Conservation (phyloP, 331 rosid species). For the Stylosanthes scabra region DNA sequence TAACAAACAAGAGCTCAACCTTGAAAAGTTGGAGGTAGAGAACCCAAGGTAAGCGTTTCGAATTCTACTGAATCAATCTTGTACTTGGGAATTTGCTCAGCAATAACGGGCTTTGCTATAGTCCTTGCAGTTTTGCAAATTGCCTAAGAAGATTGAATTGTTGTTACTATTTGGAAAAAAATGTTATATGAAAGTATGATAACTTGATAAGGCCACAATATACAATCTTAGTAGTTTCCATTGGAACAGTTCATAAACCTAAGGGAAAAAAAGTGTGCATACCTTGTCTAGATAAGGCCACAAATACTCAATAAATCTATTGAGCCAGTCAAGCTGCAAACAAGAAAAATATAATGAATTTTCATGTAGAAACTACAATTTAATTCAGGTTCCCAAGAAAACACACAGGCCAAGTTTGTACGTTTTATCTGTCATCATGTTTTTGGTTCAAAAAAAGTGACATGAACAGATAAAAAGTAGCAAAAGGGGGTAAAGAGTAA, state of each 20-base stretch:
- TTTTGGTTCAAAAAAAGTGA: no score
- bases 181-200: not conserved
- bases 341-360: slow-evolving; percentile 24
- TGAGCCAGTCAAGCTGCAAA: slow-evolving; percentile 89
- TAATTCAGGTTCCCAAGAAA: no score
- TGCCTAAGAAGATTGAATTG: slow-evolving; percentile 59
- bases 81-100: slow-evolving; percentile 91
- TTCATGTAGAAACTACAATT: no score
- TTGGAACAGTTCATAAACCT: slow-evolving; percentile 3
- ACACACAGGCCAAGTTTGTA: no score
- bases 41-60: slow-evolving; percentile 73
- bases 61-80: slow-evolving; percentile 91
- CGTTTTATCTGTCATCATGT: no score
- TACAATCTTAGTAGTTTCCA: slow-evolving; percentile 1
- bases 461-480: not conserved
- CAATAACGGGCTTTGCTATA: slow-evolving; percentile 87
- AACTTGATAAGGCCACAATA: not conserved
- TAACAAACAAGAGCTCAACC: slow-evolving; percentile 50
- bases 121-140: slow-evolving; percentile 80
- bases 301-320: slow-evolving; percentile 68
- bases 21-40: slow-evolving; percentile 84
- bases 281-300: slow-evolving; percentile 96
- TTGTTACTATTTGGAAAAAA: slow-evolving; percentile 12
- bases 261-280: no score
- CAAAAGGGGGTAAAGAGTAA: not conserved